phyloP scores from a whole-genome alignment of 352 stramenopile species.

The Saprolegnia diclina region DNA sequence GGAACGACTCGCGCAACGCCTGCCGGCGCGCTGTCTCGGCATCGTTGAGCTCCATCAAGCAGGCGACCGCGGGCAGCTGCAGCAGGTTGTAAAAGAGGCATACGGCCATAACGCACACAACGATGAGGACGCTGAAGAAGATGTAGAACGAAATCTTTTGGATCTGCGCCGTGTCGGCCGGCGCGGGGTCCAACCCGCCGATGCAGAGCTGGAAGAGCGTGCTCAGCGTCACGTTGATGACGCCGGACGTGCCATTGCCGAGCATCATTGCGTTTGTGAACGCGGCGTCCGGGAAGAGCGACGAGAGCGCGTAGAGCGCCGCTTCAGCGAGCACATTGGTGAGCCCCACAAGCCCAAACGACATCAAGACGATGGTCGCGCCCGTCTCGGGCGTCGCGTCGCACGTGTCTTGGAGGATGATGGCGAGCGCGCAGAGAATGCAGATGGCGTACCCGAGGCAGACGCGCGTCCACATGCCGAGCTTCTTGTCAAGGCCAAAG shows the following conservation, averaged over 20 bases:
- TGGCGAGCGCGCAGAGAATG: constrained; percentile 46
- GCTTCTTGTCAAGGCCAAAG: constrained; percentile 52
- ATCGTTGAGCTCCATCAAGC: constrained; percentile 47
- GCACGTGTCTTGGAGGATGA: constrained; percentile 42
- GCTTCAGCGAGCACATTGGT: constrained; percentile 50
- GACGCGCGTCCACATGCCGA: constrained; percentile 40
- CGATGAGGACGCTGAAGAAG: constrained; percentile 39
- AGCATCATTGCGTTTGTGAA: constrained; percentile 60
- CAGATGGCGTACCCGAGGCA: constrained; percentile 49
- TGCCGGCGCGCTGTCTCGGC: constrained; percentile 29
- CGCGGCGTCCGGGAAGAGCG: constrained; percentile 50
- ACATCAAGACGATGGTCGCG: constrained; percentile 47
- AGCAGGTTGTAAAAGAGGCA: constrained; percentile 40
- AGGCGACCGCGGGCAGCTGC: constrained; percentile 39
- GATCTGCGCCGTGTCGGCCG: constrained; percentile 30
- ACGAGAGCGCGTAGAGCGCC: constrained; percentile 52
- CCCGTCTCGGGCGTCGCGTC: constrained; percentile 29
- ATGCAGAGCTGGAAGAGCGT: constrained; percentile 48
- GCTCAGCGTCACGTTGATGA: constrained; percentile 50
- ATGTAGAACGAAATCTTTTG: constrained; percentile 35
- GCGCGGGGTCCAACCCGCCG: constrained; percentile 39
- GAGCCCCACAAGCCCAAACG: constrained; percentile 44
- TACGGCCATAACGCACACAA: constrained; percentile 43
- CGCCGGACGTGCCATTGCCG: constrained; percentile 41
- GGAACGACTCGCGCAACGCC: constrained; percentile 30